Evolutionary conservation across 2,329 filamentous ascomycete species (phyloP).

Genomic region (Alternaria ethzedia): DNA sequence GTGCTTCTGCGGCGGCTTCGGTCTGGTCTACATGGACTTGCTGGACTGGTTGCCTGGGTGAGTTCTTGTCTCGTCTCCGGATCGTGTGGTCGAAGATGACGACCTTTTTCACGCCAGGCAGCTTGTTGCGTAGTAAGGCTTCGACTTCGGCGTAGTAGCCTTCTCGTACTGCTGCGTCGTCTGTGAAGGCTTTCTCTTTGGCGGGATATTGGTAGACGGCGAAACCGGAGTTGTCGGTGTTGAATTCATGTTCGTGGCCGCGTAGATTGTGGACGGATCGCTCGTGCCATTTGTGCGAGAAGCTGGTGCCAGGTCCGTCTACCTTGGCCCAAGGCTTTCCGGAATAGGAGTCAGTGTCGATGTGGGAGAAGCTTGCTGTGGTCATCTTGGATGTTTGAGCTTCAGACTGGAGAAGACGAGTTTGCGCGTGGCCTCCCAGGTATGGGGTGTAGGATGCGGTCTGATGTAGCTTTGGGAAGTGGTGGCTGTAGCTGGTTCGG

Average conservation of each 20-base stretch:
- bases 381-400: conserved; percentile 56
- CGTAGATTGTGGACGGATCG: conserved; percentile 63
- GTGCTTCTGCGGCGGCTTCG: conserved; percentile 63
- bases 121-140: conserved; percentile 59
- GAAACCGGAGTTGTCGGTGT: conserved; percentile 66
- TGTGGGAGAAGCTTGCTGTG: conserved; percentile 65
- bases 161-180: conserved; percentile 61
- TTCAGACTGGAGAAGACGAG: not conserved
- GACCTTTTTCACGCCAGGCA: conserved; percentile 65
- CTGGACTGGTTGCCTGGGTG: conserved; percentile 69
- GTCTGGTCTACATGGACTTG: conserved; percentile 77
- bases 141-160: conserved; percentile 70
- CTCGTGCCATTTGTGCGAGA: conserved; percentile 53
- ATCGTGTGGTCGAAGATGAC: conserved; percentile 78
- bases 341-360: conserved; percentile 61
- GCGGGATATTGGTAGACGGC: conserved; percentile 61
- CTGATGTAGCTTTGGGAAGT: not conserved
- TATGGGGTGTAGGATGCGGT: not conserved
- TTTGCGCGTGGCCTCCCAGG: not conserved
- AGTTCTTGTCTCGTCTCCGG: conserved; percentile 59
- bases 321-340: conserved; percentile 70
- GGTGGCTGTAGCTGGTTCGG: not conserved
- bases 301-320: conserved; percentile 65
- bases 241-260: conserved; percentile 58
- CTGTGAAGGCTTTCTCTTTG: conserved; percentile 61